Evolutionary conservation across 2,329 filamentous ascomycete genomes (phyloP), one percentile per base, ranked within the genome.

Genomic region (Hypoxylon sp.): DNA sequence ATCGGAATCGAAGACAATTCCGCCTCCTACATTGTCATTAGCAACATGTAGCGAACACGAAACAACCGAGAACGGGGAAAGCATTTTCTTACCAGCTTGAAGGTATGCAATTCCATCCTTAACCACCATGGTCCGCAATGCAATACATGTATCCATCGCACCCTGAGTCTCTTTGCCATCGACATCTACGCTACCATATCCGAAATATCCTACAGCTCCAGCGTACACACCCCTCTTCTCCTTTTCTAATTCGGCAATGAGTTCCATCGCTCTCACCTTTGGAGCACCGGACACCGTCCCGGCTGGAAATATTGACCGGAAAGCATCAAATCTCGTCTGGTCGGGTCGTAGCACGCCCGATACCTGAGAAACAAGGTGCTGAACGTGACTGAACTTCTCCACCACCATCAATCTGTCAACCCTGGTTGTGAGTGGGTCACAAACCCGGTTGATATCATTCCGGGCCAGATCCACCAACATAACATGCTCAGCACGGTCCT

Each of bases 211-310:
- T 0, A 97, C 95, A 0, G 96, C 96, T 27, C 96, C 96, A 7
- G 96, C 96, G 76, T 99, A 99, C 39, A 98, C 89, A 41, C 96
- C 95, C 58, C 96, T 87, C 84, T 97, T 97, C 85, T 99, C 96
- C 70, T 87, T 84, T 81, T 99, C 96, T 48, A 98, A 82, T 81
- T 98, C 95, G 48, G 92, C 94, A 74, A 99, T 99, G 67, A 99
- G 84, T 81, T 97, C 92, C 96, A 99, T 99, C 2, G 96, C 96
- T 68, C 90, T 89, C 59, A 99, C 94, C 82, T 99, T 99, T 62
- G 96, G 96, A 3, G 96, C 95, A 3, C 96, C 96, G 16, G 92
- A 96, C 29, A 98, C 95, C 0, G 96, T 99, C 60, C 96, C 96
- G 3, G 96, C 96, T 0, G 96, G 96, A 83, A 99, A 99, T 74